A percentile compares a stretch with the other conserved stretches of the same genome.
Evolutionary conservation across 169 alveolate genomes (phyloP).

Genomic region (Plasmodium blacklocki): DNA sequence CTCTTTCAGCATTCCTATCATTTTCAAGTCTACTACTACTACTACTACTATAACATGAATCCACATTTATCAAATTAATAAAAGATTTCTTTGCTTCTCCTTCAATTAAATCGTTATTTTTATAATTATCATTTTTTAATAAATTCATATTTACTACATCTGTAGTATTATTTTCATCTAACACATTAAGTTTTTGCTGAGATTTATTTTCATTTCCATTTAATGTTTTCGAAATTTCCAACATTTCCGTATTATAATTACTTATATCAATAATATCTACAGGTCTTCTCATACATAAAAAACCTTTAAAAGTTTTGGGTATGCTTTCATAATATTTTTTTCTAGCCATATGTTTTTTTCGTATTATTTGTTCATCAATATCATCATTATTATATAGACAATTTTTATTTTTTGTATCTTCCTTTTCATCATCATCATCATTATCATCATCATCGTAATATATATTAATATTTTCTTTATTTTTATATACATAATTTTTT

Average conservation of each 20-base stretch:
- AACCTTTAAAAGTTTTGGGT: conserved; percentile 60
- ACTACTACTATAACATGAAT: background rate
- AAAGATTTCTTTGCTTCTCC: background rate
- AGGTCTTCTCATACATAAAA: conserved; percentile 68
- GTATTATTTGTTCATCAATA: conserved; percentile 43
- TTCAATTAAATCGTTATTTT: background rate
- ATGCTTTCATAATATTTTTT: conserved; percentile 71
- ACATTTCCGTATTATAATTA: conserved; percentile 33
- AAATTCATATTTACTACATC: background rate
- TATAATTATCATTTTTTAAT: background rate
- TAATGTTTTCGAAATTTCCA: conserved; percentile 27
- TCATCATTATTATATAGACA: conserved; percentile 2
- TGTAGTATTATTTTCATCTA: background rate
- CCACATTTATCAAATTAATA: background rate
- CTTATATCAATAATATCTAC: conserved; percentile 70
- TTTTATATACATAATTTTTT: background rate
- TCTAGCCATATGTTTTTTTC: conserved; percentile 58
- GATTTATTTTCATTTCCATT: conserved; percentile 1
- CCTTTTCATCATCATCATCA: conserved; percentile 12
- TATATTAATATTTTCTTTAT: background rate
- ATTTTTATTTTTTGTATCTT: background rate
- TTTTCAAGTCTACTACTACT: background rate
- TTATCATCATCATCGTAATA: background rate
- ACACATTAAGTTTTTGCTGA: background rate
- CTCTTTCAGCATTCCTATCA: background rate